A percentile compares a stretch with the other conserved stretches of the same genome.
Conservation (phyloP, 371 early-diverging fungal genomes). For the Rhizopus delemar region DNA sequence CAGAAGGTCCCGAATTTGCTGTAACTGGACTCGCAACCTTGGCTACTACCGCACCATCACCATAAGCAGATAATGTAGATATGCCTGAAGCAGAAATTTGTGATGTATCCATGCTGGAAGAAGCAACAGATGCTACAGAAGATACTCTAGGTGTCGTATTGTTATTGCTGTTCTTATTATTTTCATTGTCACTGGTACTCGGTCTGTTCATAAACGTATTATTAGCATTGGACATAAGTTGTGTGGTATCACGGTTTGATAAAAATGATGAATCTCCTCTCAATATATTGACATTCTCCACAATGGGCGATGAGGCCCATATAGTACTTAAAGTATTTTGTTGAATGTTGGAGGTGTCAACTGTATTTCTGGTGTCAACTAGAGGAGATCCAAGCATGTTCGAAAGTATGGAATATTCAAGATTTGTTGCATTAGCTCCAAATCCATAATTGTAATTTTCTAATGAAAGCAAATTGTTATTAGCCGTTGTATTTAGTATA, state of each 20-base stretch:
- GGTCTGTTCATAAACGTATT: constrained; percentile 1
- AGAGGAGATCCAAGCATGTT: constrained; percentile 70
- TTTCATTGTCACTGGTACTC: constrained; percentile 11
- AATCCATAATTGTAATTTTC: constrained; percentile 59
- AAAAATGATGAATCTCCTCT: constrained; percentile 10
- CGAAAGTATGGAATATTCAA: constrained; percentile 85
- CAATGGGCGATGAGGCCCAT: constrained; percentile 6
- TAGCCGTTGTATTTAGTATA: neutral
- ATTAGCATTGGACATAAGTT: neutral
- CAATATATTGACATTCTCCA: constrained; percentile 6
- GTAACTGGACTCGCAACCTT: constrained; percentile 41
- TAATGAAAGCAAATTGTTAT: constrained; percentile 2
- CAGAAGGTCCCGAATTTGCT: constrained; percentile 9
- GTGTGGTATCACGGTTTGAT: constrained; percentile 11
- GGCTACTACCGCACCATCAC: constrained; percentile 47
- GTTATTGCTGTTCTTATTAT: constrained; percentile 5
- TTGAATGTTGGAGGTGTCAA: constrained; percentile 3
- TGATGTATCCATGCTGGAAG: constrained; percentile 30
- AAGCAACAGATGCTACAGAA: constrained; percentile 28
- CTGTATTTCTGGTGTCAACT: constrained; percentile 6
- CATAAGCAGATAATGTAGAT: constrained; percentile 41
- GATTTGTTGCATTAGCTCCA: constrained; percentile 83
- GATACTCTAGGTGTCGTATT: neutral
- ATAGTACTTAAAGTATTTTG: neutral
- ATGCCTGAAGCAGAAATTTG: constrained; percentile 38